These are phyloP conservation scores for Boletus barrowsii DNA, from an alignment of 768 basidiomycete species.

Conservation along the genomic window DNA sequence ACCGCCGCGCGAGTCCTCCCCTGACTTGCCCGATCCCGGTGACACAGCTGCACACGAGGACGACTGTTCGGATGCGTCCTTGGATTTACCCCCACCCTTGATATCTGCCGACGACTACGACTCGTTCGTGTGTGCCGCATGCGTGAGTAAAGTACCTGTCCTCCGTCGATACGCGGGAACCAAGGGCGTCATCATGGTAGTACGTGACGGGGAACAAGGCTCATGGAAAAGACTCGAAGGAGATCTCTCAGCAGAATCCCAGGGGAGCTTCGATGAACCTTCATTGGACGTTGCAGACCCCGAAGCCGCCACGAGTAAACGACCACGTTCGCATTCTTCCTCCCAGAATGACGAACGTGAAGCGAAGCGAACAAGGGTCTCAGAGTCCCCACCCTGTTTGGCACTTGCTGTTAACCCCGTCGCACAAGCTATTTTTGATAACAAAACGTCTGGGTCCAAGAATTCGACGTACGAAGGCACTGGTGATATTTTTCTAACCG, in stretches of 20 bases:
- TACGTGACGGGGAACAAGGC: slow-evolving; percentile 43
- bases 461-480: slow-evolving; percentile 40
- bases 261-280: slow-evolving; percentile 10
- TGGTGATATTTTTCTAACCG: slow-evolving; percentile 74
- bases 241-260: slow-evolving; percentile 4
- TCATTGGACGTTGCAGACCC: slow-evolving; percentile 26
- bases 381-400: slow-evolving; percentile 43
- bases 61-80: slow-evolving; percentile 58
- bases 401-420: slow-evolving; percentile 50
- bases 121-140: slow-evolving; percentile 66
- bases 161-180: slow-evolving; percentile 68
- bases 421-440: slow-evolving; percentile 44
- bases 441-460: slow-evolving; percentile 9
- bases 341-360: slow-evolving; percentile 32
- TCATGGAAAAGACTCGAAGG: slow-evolving; percentile 55
- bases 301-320: slow-evolving; percentile 37
- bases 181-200: slow-evolving; percentile 62
- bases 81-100: slow-evolving; percentile 64
- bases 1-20: slow-evolving; percentile 41
- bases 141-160: slow-evolving; percentile 54
- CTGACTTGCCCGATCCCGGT: slow-evolving; percentile 12
- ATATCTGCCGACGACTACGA: slow-evolving; percentile 72
- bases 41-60: slow-evolving; percentile 36
- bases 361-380: slow-evolving; percentile 45
- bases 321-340: slow-evolving; percentile 33